phyloP scores from a whole-genome alignment of 1,284 basidiomycete species.

The Cryptococcus floricola region DNA sequence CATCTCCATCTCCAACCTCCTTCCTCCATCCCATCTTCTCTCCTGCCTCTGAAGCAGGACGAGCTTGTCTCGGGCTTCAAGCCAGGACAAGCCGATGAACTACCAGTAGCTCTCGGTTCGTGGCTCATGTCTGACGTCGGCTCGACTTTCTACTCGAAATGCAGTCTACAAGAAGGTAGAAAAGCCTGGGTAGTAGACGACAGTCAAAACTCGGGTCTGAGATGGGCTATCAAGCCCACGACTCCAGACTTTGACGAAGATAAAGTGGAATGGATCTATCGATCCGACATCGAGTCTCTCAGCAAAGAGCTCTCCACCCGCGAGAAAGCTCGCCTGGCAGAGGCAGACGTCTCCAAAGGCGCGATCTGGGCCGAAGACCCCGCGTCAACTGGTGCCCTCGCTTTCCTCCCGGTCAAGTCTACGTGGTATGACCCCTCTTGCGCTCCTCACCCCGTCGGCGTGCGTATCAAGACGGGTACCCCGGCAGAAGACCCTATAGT shows the following conservation, averaged over 20 bases:
- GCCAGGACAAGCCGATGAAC: not conserved
- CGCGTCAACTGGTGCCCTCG: slow-evolving; percentile 10
- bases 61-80: slow-evolving; percentile 8
- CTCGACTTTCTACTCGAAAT: slow-evolving; percentile 27
- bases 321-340: slow-evolving; percentile 1
- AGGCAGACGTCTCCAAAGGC: not conserved
- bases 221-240: not conserved
- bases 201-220: not conserved
- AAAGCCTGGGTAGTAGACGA: slow-evolving; percentile 16
- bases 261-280: slow-evolving; percentile 16
- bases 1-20: slow-evolving; percentile 18
- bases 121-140: slow-evolving; percentile 39
- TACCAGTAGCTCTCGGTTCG: slow-evolving; percentile 21
- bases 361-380: slow-evolving; percentile 17
- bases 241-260: not conserved
- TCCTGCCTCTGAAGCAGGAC: slow-evolving; percentile 1
- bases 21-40: not conserved
- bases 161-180: slow-evolving; percentile 11
- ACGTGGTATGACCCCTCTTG: not conserved
- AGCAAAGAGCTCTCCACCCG: not conserved
- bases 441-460: slow-evolving; percentile 11
- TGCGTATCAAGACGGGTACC: slow-evolving; percentile 5
- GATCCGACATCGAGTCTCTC: slow-evolving; percentile 5
- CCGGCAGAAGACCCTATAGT: not conserved
- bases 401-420: slow-evolving; percentile 12